A percentile compares a stretch with the other conserved stretches of the same genome.
phyloP scores from a whole-genome alignment of 345 rosid species.

The Lagerstroemia speciosa region DNA sequence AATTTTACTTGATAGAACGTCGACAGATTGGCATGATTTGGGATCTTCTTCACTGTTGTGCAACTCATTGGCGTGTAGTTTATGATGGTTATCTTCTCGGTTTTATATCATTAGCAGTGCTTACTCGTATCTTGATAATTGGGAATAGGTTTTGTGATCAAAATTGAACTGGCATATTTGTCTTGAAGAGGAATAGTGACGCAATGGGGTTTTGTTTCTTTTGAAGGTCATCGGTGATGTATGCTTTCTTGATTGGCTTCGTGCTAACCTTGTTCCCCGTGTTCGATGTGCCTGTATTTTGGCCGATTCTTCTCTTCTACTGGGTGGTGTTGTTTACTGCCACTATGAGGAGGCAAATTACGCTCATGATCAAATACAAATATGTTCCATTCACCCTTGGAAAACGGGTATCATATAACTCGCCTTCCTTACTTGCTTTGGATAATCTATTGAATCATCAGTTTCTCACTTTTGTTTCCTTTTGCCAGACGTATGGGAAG shows the following conservation, averaged over 20 bases:
- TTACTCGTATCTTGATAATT: not conserved
- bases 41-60: not conserved
- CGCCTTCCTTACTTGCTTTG: not conserved
- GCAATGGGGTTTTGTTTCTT: not conserved
- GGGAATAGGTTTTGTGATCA: not conserved
- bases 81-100: no score
- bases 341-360: constrained; percentile 88
- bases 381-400: constrained; percentile 89
- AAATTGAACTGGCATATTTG: not conserved
- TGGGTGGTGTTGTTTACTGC: constrained; percentile 64
- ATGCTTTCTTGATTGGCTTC: constrained; percentile 71
- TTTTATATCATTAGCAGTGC: not conserved
- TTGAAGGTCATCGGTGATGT: constrained; percentile 56
- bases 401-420: constrained; percentile 48
- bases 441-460: not conserved
- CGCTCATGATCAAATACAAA: constrained; percentile 90
- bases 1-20: not conserved
- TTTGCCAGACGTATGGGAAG: constrained; percentile 63
- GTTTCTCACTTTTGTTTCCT: constrained; percentile 7
- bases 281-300: constrained; percentile 89
- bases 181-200: not conserved
- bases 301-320: constrained; percentile 97
- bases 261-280: constrained; percentile 62
- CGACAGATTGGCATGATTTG: not conserved
- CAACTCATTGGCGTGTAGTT: not conserved